Base-by-base conservation (phyloP, 108 stramenopile species). In the Craspedostauros australis region DNA sequence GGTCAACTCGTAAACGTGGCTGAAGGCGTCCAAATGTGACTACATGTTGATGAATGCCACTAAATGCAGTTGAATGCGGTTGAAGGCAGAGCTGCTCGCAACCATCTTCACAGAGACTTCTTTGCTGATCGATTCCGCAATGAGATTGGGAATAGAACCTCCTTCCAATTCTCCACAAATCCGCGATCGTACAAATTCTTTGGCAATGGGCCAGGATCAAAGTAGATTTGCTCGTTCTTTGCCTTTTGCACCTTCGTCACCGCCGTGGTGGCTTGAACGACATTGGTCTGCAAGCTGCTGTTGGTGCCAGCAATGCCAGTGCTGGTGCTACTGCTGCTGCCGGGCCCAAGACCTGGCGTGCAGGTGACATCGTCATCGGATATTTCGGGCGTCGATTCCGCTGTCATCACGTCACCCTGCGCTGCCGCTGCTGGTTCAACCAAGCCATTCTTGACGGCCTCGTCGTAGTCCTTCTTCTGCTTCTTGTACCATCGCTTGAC, bases 171-270 rank as follows among this genome's bases (percentile, higher is more conserved):
- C 30, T 74, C 80, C 14, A 74, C 38, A 27, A 86, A 72, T 0
- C 88, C 84, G 40, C 62, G 61, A 43, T 83, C 50, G 61, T 88
- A 84, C 5, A 82, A 51, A 49, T 88, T 80, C 47, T 68, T 77
- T 25, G 90, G 90, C 15, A 72, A 11, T 7, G 79, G 81, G 40
- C 92, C 92, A 31, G 92, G 92, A 62, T 93, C 78, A 5, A 54
- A 38, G 29, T 33, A 39, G n/a, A n/a, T n/a, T n/a, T n/a, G n/a
- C n/a, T n/a, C n/a, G n/a, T n/a, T n/a, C n/a, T n/a, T n/a, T n/a
- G n/a, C n/a, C n/a, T 9, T 70, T 54, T 5, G 24, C 23, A 20
- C 39, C 50, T 47, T 54, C 53, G 21, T 40, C 32, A 19, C 46
- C 18, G 24, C 16, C 20, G 14, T 47, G 18, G 53, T 24, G 18